phyloP scores from a whole-genome alignment of 2,329 filamentous ascomycete genomes.

The Penicillium sp. region DNA sequence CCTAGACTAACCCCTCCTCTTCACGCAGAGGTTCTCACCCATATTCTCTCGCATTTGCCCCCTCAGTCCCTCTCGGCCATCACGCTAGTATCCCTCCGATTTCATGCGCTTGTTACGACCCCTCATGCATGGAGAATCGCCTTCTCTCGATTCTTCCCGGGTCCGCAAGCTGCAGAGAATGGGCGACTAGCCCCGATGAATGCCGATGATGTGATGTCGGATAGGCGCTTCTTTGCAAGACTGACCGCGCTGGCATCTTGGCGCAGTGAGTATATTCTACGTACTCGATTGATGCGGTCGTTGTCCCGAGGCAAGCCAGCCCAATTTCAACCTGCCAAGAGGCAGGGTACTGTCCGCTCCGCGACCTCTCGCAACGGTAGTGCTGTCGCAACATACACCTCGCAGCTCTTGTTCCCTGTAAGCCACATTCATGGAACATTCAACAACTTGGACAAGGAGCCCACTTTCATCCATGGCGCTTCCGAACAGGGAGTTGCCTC shows the following conservation, averaged over 20 bases:
- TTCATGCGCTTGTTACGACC: conserved; percentile 83
- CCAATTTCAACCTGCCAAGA: conserved; percentile 52
- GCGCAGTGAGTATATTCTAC: conserved; percentile 91
- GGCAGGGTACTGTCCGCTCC: conserved; percentile 55
- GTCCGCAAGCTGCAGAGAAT: conserved; percentile 60
- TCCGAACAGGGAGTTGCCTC: conserved; percentile 77
- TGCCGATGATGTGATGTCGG: conserved; percentile 63
- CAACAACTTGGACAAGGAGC: conserved; percentile 68
- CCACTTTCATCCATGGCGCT: conserved; percentile 80
- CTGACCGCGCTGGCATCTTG: conserved; percentile 85
- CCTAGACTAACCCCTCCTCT: conserved; percentile 10
- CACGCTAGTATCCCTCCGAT: conserved; percentile 82
- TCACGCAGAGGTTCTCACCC: conserved; percentile 79
- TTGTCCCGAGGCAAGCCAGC: conserved; percentile 77
- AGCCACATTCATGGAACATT: conserved; percentile 81
- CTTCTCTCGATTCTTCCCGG: conserved; percentile 87
- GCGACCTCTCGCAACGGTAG: conserved; percentile 65
- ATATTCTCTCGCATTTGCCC: conserved; percentile 86
- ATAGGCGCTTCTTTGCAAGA: conserved; percentile 77
- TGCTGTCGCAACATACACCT: conserved; percentile 82
- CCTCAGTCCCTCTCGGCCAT: conserved; percentile 80
- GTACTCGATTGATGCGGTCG: conserved; percentile 80
- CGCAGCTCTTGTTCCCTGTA: conserved; percentile 75
- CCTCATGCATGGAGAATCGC: conserved; percentile 93
- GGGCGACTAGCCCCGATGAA: conserved; percentile 49